phyloP scores from a whole-genome alignment of 2,329 filamentous ascomycete species.

The Epichloe sibirici region DNA sequence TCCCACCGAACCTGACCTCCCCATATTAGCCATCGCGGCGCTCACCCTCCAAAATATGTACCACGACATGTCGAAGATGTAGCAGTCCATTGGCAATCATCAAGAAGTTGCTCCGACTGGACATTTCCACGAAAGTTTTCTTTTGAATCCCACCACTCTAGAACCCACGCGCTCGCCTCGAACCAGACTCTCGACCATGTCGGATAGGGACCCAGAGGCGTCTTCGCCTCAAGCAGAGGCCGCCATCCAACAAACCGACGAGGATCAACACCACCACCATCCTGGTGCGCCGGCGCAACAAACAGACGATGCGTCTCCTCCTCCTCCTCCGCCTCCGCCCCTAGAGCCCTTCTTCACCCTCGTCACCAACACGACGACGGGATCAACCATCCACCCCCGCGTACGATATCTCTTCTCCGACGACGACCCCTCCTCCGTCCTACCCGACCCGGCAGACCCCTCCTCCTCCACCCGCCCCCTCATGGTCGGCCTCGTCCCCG shows the following conservation, averaged over 20 bases:
- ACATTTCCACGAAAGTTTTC: too few relatives aligned
- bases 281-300: background rate
- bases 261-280: background rate
- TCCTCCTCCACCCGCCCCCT: slow-evolving; percentile 33
- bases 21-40: too few relatives aligned
- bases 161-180: too few relatives aligned
- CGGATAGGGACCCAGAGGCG: background rate
- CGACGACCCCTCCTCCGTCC: slow-evolving; percentile 70
- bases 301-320: slow-evolving; percentile 1
- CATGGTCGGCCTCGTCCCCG: slow-evolving; percentile 40
- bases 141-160: too few relatives aligned
- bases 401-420: slow-evolving; percentile 91
- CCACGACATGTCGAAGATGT: too few relatives aligned
- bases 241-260: background rate
- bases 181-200: background rate
- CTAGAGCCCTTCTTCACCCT: slow-evolving; percentile 81
- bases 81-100: too few relatives aligned
- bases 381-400: slow-evolving; percentile 68
- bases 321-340: slow-evolving; percentile 9
- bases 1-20: too few relatives aligned
- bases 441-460: slow-evolving; percentile 47
- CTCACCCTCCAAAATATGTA: too few relatives aligned
- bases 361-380: slow-evolving; percentile 61
- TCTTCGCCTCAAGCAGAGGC: background rate
- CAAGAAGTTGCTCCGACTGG: too few relatives aligned